Evolutionary conservation across 441 rosid species (phyloP), one percentile per base, ranked within the genome.

Genomic region (Adansonia grandidieri): DNA sequence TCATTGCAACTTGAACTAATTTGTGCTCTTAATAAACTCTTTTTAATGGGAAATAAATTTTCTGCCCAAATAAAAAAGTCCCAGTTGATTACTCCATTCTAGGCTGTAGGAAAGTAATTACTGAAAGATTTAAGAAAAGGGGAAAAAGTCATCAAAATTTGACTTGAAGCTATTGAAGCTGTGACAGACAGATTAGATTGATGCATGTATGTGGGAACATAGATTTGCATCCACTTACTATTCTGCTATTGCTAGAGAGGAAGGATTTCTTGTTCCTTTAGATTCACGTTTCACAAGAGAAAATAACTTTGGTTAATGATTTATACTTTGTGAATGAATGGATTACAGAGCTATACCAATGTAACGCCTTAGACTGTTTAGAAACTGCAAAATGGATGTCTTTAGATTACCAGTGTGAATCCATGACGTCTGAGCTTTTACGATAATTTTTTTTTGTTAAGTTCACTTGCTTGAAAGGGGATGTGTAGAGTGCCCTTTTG

Each of bases 381-480:
- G 62, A 10, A 24, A 8, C 9, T 14, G 68, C 3, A 63, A 63
- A 32, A 6, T 15, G 1, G 37, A 63, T 63, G 9, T 32, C 44
- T 63, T 63, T 63, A 14, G 45, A 63, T 0, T 62, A 63, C 17
- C 67, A 6, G n/a, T 13, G 66, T 62, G 44, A 62, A 28, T 28
- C 6, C 1, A 2, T 62, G 42, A 28, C 17, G 8, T 22, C 2
- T 58, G 14, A 11, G 56, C 56, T 51, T 51, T 51, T 51, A 4
- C 13, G 37, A 32, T 32, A 32, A 32, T 32, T 32, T 32, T 32
- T 32, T 32, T 17, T 13, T 67, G 42, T 67, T 28, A 4, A 44
- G 53, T 9, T 70, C 73, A 48, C 44, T 48, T 70, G 57, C 60
- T 70, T 50, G 44, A 50, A 44, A 70, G 20, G 54, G 58, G 44